Evolutionary conservation across 371 early-diverging fungal genomes (phyloP), one percentile per base, ranked within the genome.

Genomic region (Amoeboaphelidium protococcarum): DNA sequence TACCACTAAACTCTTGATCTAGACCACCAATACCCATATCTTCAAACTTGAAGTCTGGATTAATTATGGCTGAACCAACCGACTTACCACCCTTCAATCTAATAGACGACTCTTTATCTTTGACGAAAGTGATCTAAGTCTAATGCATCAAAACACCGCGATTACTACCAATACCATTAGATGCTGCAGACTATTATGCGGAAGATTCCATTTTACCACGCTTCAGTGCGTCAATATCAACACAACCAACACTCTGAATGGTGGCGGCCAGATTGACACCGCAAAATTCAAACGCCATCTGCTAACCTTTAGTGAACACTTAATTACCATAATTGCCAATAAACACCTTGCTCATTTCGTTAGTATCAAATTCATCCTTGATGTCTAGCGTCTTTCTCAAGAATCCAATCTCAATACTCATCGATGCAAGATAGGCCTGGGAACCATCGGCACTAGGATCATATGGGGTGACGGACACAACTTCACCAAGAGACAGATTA

Each of bases 1-100:
- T 96, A 45, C 75, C 76, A 53, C 75, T 77, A 60, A 99, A 98
- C 57, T 98, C 99, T 19, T 75, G 68, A 60, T 96, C 94, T 48
- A 99, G 67, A 50, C 99, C 99, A 61, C 99, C 99, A 59, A 99
- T 98, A 41, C 98, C 99, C 67, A 99, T 71, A 50, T 89, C 87
- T 60, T 92, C 96, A 66, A 98, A 97, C 53, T 88, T 84, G 62
- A 98, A 97, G 57, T 92, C 73, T 13, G 96, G 84, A 55, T 88
- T 74, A 46, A 90, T 76, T 41, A 94, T 59, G 1, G 76, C 67
- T 42, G 70, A n/a, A n/a, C 27, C 21, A 74, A 66, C 61, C 47
- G 60, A 63, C 31, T 73, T 67, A 2, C 69, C 59, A 26, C 78
- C 82, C 40, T 72, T 73, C 13, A 89, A 61, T 27, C 73, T 71